Percentiles rank a stretch among this genome's conserved stretches.
Evolutionary conservation across 2,329 filamentous ascomycete species (phyloP).

Genomic region (Pleurostoma richardsiae): DNA sequence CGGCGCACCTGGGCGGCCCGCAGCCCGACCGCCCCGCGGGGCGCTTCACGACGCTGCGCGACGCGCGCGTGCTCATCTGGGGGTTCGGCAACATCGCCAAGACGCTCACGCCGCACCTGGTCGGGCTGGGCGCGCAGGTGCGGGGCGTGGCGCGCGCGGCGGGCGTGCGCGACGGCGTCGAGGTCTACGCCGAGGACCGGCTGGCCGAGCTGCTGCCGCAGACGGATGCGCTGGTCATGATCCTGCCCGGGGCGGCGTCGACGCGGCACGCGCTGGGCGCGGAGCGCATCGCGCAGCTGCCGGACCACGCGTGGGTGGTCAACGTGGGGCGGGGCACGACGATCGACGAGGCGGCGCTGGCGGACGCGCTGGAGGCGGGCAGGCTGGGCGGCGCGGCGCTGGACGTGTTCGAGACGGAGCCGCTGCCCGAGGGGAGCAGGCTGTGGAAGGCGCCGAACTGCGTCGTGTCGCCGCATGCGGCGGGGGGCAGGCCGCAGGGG

Average conservation of each 20-base stretch:
- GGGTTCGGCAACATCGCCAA: constrained; percentile 65
- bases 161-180: constrained; percentile 53
- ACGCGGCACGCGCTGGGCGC: constrained; percentile 51
- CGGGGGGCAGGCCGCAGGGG: constrained; percentile 1
- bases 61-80: constrained; percentile 56
- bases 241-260: constrained; percentile 52
- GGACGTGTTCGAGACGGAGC: constrained; percentile 36
- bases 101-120: constrained; percentile 48
- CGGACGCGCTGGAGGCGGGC: constrained; percentile 34
- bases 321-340: constrained; percentile 44
- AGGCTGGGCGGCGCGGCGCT: constrained; percentile 43
- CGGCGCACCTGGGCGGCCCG: constrained; percentile 55
- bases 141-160: constrained; percentile 49
- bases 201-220: constrained; percentile 46
- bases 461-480: constrained; percentile 2
- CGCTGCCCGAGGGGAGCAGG: constrained; percentile 19
- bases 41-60: constrained; percentile 54
- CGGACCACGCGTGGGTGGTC: constrained; percentile 52
- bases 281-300: constrained; percentile 46
- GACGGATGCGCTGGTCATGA: constrained; percentile 65
- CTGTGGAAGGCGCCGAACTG: constrained; percentile 1
- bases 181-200: constrained; percentile 51
- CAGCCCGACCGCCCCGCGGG: constrained; percentile 53
- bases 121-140: constrained; percentile 51
- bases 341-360: constrained; percentile 43